phyloP scores from a whole-genome alignment of 1,284 basidiomycete genomes.

The Singerocomus rubriflavus region DNA sequence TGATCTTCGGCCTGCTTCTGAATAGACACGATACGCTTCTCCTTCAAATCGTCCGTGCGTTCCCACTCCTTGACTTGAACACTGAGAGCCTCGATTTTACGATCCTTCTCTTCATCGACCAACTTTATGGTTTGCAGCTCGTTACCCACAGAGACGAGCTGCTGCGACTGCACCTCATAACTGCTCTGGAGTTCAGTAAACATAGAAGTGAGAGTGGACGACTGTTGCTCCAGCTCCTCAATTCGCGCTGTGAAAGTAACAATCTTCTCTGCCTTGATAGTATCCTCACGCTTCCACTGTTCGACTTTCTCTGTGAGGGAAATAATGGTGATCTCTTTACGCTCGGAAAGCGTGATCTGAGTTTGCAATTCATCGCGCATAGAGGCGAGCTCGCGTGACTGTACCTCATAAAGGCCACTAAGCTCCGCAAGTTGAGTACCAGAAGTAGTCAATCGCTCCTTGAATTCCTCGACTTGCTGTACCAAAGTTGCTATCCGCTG shows the following conservation, averaged over 20 bases:
- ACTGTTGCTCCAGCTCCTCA: constrained; percentile 1
- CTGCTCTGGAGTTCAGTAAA: not conserved
- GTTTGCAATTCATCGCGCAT: constrained; percentile 5
- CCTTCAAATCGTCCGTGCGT: not conserved
- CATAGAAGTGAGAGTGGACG: no score
- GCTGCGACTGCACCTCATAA: not conserved
- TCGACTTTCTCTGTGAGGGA: constrained; percentile 4
- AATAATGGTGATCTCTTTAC: not conserved
- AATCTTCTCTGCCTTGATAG: not conserved
- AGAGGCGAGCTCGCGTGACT: constrained; percentile 4
- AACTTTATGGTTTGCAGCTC: not conserved
- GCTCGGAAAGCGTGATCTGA: not conserved
- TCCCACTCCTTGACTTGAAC: not conserved
- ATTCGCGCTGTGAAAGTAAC: not conserved
- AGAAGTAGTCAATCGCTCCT: no score
- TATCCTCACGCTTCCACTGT: not conserved
- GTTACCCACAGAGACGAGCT: constrained; percentile 1
- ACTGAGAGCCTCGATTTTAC: no score
- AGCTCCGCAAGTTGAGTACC: not conserved
- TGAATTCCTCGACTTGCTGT: no score
- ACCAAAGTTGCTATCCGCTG: no score
- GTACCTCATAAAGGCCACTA: constrained; percentile 4
- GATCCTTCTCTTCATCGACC: no score
- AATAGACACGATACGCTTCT: not conserved
- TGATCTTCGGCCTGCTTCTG: constrained; percentile 1